Conservation (phyloP, 768 basidiomycete genomes). For the Amanita pallidorosea region DNA sequence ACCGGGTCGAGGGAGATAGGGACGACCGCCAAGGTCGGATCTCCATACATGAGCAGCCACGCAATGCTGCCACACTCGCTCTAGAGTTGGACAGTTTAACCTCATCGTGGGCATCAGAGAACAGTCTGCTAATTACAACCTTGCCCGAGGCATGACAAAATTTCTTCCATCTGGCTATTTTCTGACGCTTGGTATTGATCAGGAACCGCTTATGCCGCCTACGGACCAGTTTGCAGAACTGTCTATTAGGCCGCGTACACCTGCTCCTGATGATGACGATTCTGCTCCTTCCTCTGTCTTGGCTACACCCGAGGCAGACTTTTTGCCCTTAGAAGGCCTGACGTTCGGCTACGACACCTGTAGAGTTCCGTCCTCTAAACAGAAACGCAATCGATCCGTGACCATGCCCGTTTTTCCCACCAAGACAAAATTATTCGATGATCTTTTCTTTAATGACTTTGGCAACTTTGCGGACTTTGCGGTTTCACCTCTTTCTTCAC, state of each 20-base stretch:
- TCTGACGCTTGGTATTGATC: neutral
- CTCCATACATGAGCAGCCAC: slow-evolving; percentile 8
- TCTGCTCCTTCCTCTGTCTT: slow-evolving; percentile 45
- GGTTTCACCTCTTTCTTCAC: slow-evolving; percentile 31
- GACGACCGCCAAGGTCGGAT: slow-evolving; percentile 26
- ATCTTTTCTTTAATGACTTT: slow-evolving; percentile 23
- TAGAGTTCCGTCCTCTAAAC: slow-evolving; percentile 15
- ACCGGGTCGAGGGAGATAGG: slow-evolving; percentile 23
- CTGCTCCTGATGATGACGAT: slow-evolving; percentile 31
- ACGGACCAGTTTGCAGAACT: slow-evolving; percentile 40
- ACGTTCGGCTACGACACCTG: slow-evolving; percentile 24
- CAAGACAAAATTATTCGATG: slow-evolving; percentile 34
- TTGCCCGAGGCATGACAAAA: neutral
- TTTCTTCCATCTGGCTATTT: neutral
- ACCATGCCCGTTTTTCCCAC: slow-evolving; percentile 23
- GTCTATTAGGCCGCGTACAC: slow-evolving; percentile 35
- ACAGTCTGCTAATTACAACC: neutral
- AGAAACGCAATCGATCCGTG: slow-evolving; percentile 18
- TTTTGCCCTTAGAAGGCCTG: slow-evolving; percentile 26
- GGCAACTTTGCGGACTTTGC: slow-evolving; percentile 11
- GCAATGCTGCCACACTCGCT: neutral
- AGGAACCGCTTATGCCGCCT: slow-evolving; percentile 17
- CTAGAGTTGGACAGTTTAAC: slow-evolving; percentile 6
- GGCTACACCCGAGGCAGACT: slow-evolving; percentile 41
- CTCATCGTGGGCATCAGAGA: slow-evolving; percentile 8